These are phyloP conservation scores for Crepidotus variabilis DNA, from an alignment of 768 basidiomycete genomes.

Conservation along the genomic window DNA sequence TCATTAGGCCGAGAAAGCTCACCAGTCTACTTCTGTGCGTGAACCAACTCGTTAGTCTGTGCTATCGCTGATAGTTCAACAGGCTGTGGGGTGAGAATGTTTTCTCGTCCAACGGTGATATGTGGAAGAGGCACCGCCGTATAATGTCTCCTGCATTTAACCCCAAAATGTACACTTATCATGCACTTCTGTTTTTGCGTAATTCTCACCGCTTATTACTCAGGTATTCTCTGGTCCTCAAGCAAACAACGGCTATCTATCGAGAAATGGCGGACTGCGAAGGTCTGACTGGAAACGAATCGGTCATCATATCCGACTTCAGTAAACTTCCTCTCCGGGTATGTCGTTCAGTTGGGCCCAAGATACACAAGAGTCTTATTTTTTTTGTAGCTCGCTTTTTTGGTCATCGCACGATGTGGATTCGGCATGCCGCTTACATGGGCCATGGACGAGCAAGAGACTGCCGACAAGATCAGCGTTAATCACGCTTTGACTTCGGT, in stretches of 20 bases:
- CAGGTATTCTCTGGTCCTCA: constrained; percentile 6
- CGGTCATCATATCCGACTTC: not conserved
- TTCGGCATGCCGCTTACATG: constrained; percentile 21
- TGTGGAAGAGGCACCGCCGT: constrained; percentile 10
- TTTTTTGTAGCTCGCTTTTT: constrained; percentile 15
- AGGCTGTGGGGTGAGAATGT: constrained; percentile 11
- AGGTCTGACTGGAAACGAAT: not conserved
- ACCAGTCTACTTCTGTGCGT: constrained; percentile 4
- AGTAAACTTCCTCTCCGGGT: constrained; percentile 1
- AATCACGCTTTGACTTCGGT: constrained; percentile 8
- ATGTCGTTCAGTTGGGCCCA: not conserved
- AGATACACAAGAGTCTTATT: no score
- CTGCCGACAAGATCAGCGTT: constrained; percentile 2
- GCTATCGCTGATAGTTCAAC: not conserved
- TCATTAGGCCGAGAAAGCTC: constrained; percentile 10
- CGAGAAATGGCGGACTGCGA: constrained; percentile 5
- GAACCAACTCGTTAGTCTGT: not conserved
- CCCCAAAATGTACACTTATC: constrained; percentile 2
- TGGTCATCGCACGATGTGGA: constrained; percentile 18
- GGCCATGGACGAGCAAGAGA: constrained; percentile 3
- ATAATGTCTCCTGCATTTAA: constrained; percentile 10
- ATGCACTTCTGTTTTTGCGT: not conserved
- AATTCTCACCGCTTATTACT: not conserved
- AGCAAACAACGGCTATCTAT: constrained; percentile 5
- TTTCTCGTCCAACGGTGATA: constrained; percentile 2